phyloP scores from a whole-genome alignment of 208 protist species.

The Naegleria fowleri region DNA sequence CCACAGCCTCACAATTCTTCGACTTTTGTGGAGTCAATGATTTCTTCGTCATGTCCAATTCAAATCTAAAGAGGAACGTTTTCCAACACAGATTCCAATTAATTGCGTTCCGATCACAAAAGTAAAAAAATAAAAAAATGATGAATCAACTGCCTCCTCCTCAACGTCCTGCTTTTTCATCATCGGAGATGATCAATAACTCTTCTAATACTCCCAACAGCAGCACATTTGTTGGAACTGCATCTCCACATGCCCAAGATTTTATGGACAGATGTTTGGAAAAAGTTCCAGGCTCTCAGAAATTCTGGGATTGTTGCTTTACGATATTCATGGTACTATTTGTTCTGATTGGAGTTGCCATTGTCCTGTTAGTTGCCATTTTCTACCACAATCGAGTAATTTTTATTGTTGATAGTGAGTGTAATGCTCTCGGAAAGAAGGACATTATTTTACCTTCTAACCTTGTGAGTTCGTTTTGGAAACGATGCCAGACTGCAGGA shows the following conservation, averaged over 20 bases:
- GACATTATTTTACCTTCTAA: not conserved
- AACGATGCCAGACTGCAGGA: not conserved
- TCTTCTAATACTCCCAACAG: too few relatives aligned
- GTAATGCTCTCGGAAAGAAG: not conserved
- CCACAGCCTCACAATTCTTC: too few relatives aligned
- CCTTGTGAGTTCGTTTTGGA: not conserved
- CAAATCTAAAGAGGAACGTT: too few relatives aligned
- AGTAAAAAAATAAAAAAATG: too few relatives aligned
- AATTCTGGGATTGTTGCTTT: not conserved
- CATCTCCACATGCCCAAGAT: not conserved
- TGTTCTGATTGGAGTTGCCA: not conserved
- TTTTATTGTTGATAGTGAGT: not conserved
- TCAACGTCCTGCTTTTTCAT: too few relatives aligned
- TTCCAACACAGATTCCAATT: too few relatives aligned
- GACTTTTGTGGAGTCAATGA: too few relatives aligned
- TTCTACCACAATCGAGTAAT: not conserved
- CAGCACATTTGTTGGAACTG: not conserved
- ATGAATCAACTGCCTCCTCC: too few relatives aligned
- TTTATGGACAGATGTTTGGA: not conserved
- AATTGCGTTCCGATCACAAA: too few relatives aligned
- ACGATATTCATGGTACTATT: not conserved
- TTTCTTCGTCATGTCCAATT: too few relatives aligned
- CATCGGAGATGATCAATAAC: too few relatives aligned
- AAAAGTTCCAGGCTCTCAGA: not conserved
- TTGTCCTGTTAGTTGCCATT: not conserved